These are phyloP conservation scores for Nematodospora valgi DNA, from an alignment of 805 yeast species.

Conservation along the genomic window DNA sequence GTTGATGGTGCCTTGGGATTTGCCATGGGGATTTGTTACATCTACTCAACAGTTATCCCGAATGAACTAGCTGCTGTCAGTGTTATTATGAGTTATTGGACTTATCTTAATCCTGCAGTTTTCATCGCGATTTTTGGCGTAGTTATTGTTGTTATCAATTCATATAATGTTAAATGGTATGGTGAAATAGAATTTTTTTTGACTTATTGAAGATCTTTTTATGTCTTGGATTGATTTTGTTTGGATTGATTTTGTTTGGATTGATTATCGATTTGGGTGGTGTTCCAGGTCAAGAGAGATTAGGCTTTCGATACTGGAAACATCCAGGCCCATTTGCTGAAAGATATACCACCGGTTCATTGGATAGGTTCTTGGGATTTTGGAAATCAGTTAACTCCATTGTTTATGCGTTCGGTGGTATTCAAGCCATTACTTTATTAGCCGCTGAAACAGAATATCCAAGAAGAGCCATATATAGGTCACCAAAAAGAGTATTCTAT, in stretches of 20 bases:
- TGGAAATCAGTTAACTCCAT: constrained; percentile 27
- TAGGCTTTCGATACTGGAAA: constrained; percentile 40
- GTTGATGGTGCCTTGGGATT: constrained; percentile 46
- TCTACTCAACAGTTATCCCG: constrained; percentile 34
- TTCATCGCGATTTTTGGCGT: constrained; percentile 44
- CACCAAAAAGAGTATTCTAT: constrained; percentile 43
- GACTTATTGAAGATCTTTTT: constrained; percentile 22
- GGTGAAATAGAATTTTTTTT: constrained; percentile 29
- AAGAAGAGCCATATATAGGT: constrained; percentile 37
- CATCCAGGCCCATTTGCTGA: constrained; percentile 37
- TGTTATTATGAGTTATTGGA: constrained; percentile 45
- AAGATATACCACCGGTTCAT: constrained; percentile 30
- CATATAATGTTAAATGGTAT: constrained; percentile 34
- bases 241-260: constrained; percentile 7
- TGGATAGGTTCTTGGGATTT: constrained; percentile 42
- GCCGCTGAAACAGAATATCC: constrained; percentile 44
- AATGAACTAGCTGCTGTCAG: constrained; percentile 46
- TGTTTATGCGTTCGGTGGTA: constrained; percentile 37
- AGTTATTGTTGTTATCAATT: constrained; percentile 30
- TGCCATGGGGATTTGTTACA: constrained; percentile 43
- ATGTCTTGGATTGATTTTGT: constrained; percentile 15
- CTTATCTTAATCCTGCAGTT: constrained; percentile 40
- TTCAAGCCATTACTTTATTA: constrained; percentile 43
- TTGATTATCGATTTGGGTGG: constrained; percentile 22
- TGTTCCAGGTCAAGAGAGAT: constrained; percentile 18